Evolutionary conservation across 2,329 filamentous ascomycete species (phyloP).

Genomic region (Pseudogymnoascus sp.): DNA sequence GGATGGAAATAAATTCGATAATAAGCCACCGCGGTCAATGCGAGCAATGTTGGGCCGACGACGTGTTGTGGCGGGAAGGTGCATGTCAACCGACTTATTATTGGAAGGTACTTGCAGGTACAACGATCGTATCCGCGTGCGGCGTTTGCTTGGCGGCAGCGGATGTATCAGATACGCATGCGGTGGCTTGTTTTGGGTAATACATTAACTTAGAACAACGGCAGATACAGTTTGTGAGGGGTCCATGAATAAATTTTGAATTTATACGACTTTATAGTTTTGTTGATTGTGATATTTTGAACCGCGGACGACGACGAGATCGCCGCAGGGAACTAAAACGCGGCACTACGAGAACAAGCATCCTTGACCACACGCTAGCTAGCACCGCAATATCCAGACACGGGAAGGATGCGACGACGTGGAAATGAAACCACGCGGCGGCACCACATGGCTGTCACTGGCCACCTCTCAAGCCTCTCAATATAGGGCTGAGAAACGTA

Average conservation of each 20-base stretch:
- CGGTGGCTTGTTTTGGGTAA: background rate
- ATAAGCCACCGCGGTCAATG: conserved; percentile 2
- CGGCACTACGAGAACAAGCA: background rate
- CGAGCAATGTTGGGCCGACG: background rate
- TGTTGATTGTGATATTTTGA: conserved; percentile 3
- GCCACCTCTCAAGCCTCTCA: background rate
- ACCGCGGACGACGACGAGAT: background rate
- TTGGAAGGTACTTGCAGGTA: conserved; percentile 10
- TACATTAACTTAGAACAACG: conserved; percentile 7
- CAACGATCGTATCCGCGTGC: conserved; percentile 2
- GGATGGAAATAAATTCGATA: background rate
- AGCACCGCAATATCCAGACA: background rate
- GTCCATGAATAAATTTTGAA: background rate
- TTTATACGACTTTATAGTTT: background rate
- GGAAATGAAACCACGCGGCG: background rate
- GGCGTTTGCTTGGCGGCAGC: background rate
- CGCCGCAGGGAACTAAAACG: background rate
- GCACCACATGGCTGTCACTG: background rate
- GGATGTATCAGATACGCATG: background rate
- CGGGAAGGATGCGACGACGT: conserved; percentile 3
- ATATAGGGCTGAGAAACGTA: background rate
- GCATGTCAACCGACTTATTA: background rate
- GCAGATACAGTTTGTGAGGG: background rate
- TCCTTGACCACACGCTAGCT: background rate
- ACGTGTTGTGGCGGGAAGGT: conserved; percentile 5